Percentiles rank a stretch among this genome's conserved stretches.
Conservation (phyloP, 495 filamentous ascomycete genomes). For the Staphylotrichum longicolle region DNA sequence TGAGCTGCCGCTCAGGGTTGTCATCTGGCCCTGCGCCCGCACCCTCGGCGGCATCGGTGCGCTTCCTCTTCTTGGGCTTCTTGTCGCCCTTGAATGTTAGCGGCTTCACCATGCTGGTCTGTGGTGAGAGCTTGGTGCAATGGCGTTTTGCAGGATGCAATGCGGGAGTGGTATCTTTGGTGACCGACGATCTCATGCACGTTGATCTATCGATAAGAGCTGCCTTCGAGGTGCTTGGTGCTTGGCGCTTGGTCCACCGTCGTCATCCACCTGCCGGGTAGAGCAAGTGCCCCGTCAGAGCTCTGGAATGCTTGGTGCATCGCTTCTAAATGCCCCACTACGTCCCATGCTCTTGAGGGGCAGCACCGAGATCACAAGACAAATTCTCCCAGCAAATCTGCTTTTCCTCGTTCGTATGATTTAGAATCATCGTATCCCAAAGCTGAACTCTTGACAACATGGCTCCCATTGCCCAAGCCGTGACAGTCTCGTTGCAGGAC, state of each 20-base stretch:
- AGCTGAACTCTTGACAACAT: constrained; percentile 26
- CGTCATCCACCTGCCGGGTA: constrained; percentile 14
- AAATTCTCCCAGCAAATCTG: neutral
- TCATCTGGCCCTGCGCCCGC: constrained; percentile 40
- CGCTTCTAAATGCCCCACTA: constrained; percentile 12
- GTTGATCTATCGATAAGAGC: constrained; percentile 21
- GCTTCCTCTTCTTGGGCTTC: constrained; percentile 88
- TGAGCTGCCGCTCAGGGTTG: constrained; percentile 30
- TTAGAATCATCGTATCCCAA: too few species aligned
- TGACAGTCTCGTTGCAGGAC: constrained; percentile 53
- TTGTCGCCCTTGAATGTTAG: constrained; percentile 96
- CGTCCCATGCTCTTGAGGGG: constrained; percentile 4
- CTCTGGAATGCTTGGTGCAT: constrained; percentile 18
- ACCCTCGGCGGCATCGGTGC: constrained; percentile 45
- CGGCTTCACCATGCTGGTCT: constrained; percentile 65
- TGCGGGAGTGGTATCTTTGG: neutral
- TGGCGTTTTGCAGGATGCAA: neutral
- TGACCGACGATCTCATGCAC: neutral
- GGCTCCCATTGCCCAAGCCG: constrained; percentile 46
- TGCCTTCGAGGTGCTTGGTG: too few species aligned
- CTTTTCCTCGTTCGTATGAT: too few species aligned
- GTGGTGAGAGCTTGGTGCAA: neutral
- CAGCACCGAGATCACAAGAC: constrained; percentile 9
- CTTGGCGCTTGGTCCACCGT: constrained; percentile 9
- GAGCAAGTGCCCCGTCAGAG: constrained; percentile 15